Base-by-base conservation (phyloP, 2,329 filamentous ascomycete genomes). In the Chrysoporthe deuterocubensis region DNA sequence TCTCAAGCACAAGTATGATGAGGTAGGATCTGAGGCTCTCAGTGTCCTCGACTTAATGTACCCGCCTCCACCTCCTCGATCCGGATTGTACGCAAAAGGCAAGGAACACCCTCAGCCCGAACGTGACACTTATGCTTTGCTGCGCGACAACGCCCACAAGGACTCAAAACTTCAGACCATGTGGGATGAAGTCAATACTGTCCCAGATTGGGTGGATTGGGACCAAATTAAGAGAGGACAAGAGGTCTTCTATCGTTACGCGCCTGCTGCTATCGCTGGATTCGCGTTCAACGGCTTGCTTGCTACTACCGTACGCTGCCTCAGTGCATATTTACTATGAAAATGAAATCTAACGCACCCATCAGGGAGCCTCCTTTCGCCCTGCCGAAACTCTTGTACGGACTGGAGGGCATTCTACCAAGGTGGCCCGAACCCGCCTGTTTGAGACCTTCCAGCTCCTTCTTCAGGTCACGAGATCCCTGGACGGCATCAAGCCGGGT, bases 151-250 rank as follows among this genome's bases (percentile, higher is more conserved):
- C 74, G 78, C 80, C 18, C 75, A 79, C 5, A 78, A 79, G 18
- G 82, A 90, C 71, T 77, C 81, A 3, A 81, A 83, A 61, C 79
- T 74, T 2, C 6, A 44, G 14, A 32, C 82, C 61, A 77, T 91
- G 6, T 91, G 89, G 89, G 75, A 77, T 1, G 80, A 90, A 70
- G 80, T 89, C 40, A 86, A 87, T 62, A 85, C 81, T 0, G 80
- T 90, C 3, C 89, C 89, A 0, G 80, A 83, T 0, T 91, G 89
- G 88, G 89, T 91, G 0, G 85, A 91, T 70, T 92, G 89, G 89
- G 83, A 81, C 0, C 89, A 91, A 72, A 86, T 91, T 37, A 79
- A 82, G 65, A 80, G 89, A 71, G 89, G 89, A 0, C 89, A 91
- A 72, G 84, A 89, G 18, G 76, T 79, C 69, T 78, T 91, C 86